These are phyloP conservation scores for Grifola frondosa DNA, from an alignment of 1,284 basidiomycete genomes.

Conservation along the genomic window DNA sequence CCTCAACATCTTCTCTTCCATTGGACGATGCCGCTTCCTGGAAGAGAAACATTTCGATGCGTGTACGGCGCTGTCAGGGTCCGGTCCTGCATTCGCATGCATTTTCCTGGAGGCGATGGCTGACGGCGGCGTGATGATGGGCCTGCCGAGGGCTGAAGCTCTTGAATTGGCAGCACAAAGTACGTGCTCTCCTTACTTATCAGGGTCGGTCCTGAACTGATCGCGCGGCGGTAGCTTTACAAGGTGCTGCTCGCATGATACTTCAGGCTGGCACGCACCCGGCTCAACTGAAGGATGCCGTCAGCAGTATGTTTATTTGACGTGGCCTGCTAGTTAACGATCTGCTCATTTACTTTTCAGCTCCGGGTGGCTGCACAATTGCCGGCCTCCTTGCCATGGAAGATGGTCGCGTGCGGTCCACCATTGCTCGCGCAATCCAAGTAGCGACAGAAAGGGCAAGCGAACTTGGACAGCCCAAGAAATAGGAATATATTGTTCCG, in stretches of 20 bases:
- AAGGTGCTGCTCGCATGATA: constrained; percentile 96
- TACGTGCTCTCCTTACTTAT: constrained; percentile 39
- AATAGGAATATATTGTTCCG: constrained; percentile 18
- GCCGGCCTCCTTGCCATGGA: constrained; percentile 94
- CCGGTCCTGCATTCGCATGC: constrained; percentile 96
- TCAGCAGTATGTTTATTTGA: constrained; percentile 77
- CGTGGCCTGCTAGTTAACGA: background rate
- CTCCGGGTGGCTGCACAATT: constrained; percentile 98
- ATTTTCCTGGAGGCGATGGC: constrained; percentile 99
- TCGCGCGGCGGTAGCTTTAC: constrained; percentile 66
- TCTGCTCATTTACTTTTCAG: constrained; percentile 40
- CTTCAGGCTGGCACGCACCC: constrained; percentile 88
- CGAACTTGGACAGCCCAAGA: constrained; percentile 58
- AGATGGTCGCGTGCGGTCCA: constrained; percentile 91
- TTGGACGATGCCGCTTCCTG: constrained; percentile 90
- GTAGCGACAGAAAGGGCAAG: constrained; percentile 87
- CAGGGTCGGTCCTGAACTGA: background rate
- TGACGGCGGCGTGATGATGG: constrained; percentile 99
- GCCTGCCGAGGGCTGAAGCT: constrained; percentile 90
- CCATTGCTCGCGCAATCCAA: constrained; percentile 95
- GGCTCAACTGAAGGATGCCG: constrained; percentile 95
- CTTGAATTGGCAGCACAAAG: constrained; percentile 96
- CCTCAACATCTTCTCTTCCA: constrained; percentile 91
- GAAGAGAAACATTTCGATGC: constrained; percentile 99
- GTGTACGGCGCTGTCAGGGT: constrained; percentile 94